These are phyloP conservation scores for Graphium sp. DNA, from an alignment of 2,329 filamentous ascomycete species.

Conservation along the genomic window DNA sequence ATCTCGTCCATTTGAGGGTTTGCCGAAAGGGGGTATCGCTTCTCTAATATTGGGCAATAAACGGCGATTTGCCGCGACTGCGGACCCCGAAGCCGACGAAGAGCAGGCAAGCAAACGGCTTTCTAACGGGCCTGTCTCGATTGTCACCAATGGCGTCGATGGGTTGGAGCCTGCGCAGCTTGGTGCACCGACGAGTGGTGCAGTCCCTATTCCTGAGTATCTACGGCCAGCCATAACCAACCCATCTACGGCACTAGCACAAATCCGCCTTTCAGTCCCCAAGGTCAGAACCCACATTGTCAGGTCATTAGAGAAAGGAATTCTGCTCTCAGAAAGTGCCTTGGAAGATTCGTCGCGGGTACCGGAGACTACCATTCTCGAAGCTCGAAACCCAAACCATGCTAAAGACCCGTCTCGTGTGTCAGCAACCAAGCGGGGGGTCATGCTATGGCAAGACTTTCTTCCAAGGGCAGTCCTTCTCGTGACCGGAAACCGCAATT, in stretches of 20 bases:
- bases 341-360: conserved; percentile 44
- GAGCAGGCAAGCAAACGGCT: conserved; percentile 33
- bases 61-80: conserved; percentile 50
- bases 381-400: conserved; percentile 70
- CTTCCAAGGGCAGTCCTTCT: conserved; percentile 76
- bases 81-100: conserved; percentile 64
- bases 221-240: conserved; percentile 77
- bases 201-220: conserved; percentile 61
- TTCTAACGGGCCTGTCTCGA: conserved; percentile 52
- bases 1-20: conserved; percentile 82
- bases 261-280: conserved; percentile 74
- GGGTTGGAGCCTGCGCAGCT: conserved; percentile 63
- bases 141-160: conserved; percentile 60
- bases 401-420: conserved; percentile 72
- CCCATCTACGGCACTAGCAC: conserved; percentile 64
- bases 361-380: conserved; percentile 60
- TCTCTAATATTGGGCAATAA: conserved; percentile 87
- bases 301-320: conserved; percentile 57
- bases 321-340: conserved; percentile 32
- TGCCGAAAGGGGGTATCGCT: conserved; percentile 77
- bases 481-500: conserved; percentile 73
- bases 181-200: conserved; percentile 37
- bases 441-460: conserved; percentile 84
- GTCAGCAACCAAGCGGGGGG: conserved; percentile 63
- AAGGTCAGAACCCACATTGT: conserved; percentile 72